These are phyloP conservation scores for Alternaria hordeiaustralica DNA, from an alignment of 2,329 filamentous ascomycete species.

Conservation along the genomic window DNA sequence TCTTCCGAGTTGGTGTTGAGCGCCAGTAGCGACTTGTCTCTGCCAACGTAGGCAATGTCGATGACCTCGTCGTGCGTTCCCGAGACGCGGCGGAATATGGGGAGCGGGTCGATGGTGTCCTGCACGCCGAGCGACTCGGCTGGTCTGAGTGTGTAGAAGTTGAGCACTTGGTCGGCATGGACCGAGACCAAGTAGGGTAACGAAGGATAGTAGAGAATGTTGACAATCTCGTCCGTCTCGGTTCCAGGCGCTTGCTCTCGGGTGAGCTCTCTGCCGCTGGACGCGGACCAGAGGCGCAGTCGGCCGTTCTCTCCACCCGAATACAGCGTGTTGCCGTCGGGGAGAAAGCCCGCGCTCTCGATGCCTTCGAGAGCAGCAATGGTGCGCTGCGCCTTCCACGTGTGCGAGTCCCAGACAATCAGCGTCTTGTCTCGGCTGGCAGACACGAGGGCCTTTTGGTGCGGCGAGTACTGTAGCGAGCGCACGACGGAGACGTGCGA, in stretches of 20 bases:
- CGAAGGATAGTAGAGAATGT: conserved; percentile 69
- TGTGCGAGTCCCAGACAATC: conserved; percentile 86
- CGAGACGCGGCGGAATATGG: conserved; percentile 78
- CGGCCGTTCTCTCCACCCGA: conserved; percentile 85
- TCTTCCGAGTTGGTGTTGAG: conserved; percentile 96
- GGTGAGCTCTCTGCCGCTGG: conserved; percentile 79
- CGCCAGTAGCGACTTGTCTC: conserved; percentile 81
- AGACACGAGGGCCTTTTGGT: conserved; percentile 78
- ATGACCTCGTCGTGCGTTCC: conserved; percentile 98
- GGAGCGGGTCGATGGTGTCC: conserved; percentile 62
- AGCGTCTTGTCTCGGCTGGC: conserved; percentile 92
- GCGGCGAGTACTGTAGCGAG: conserved; percentile 77
- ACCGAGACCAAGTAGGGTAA: conserved; percentile 78
- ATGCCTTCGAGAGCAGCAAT: conserved; percentile 85
- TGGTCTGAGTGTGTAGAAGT: conserved; percentile 69
- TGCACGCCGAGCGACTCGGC: conserved; percentile 48
- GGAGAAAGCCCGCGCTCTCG: conserved; percentile 82
- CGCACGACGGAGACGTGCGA: conserved; percentile 97
- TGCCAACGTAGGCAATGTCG: conserved; percentile 84
- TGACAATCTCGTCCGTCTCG: conserved; percentile 72
- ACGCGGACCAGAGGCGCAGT: conserved; percentile 82
- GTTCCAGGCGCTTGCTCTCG: conserved; percentile 68
- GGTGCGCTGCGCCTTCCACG: conserved; percentile 82
- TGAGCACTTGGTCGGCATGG: conserved; percentile 87
- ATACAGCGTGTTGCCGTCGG: conserved; percentile 74